A percentile compares a stretch with the other conserved stretches of the same genome.
Conservation (phyloP, 2,329 filamentous ascomycete species). For the Cercospora janseana region DNA sequence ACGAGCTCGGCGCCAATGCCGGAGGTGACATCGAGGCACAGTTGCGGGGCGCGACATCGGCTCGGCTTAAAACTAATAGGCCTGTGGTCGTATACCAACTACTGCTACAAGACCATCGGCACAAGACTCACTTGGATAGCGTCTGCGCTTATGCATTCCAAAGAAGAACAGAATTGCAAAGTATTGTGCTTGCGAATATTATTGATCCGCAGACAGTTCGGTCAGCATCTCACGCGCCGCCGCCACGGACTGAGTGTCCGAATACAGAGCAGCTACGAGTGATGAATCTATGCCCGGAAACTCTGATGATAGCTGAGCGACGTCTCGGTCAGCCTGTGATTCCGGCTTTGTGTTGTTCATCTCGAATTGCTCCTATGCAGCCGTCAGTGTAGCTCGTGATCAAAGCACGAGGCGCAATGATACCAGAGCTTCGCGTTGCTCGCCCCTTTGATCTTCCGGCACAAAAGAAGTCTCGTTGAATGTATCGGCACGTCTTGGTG, state of each 20-base stretch:
- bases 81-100: no score
- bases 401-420: neutral
- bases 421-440: conserved; percentile 39
- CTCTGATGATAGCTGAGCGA: conserved; percentile 44
- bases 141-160: neutral
- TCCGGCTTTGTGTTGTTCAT: conserved; percentile 40
- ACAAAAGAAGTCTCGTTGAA: conserved; percentile 41
- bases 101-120: no score
- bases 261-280: conserved; percentile 48
- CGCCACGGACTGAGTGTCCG: conserved; percentile 42
- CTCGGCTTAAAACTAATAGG: no score
- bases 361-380: conserved; percentile 42
- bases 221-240: conserved; percentile 48
- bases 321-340: conserved; percentile 43
- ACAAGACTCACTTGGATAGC: neutral
- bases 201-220: conserved; percentile 34
- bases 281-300: conserved; percentile 47
- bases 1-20: neutral
- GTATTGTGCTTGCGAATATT: no score
- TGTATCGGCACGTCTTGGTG: conserved; percentile 27
- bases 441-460: conserved; percentile 40
- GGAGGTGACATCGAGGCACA: neutral
- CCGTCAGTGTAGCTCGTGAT: neutral
- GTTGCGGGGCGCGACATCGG: conserved; percentile 1
- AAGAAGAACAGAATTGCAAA: no score